Conservation (phyloP, 495 filamentous ascomycete genomes). For the Darksidea phi region DNA sequence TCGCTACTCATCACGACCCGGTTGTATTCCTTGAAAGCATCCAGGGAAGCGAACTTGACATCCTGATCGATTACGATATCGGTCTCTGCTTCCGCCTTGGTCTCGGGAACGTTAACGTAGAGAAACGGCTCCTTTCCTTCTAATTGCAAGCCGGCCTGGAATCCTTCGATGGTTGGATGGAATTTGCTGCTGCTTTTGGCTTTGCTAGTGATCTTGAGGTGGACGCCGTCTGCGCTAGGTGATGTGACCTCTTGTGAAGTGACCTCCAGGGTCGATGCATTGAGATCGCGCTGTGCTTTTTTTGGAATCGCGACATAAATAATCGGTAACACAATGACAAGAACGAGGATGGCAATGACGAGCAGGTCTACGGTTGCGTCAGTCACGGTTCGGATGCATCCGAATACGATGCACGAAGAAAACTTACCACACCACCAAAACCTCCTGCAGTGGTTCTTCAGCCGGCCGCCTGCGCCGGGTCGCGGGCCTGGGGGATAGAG, state of each 20-base stretch:
- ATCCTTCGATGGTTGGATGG: conserved; percentile 57
- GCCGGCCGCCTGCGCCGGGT: conserved; percentile 43
- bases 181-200: conserved; percentile 50
- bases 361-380: conserved; percentile 52
- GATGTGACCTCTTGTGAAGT: conserved; percentile 58
- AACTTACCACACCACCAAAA: conserved; percentile 65
- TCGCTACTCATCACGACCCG: conserved; percentile 56
- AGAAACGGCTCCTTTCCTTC: conserved; percentile 58
- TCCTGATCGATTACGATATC: conserved; percentile 55
- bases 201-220: conserved; percentile 53
- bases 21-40: conserved; percentile 59
- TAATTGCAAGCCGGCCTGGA: conserved; percentile 55
- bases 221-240: conserved; percentile 57
- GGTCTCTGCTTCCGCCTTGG: conserved; percentile 57
- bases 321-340: conserved; percentile 62
- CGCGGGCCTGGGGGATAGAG: conserved; percentile 36
- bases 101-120: conserved; percentile 54
- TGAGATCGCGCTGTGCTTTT: conserved; percentile 67
- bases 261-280: conserved; percentile 62
- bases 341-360: conserved; percentile 52
- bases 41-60: conserved; percentile 52
- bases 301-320: conserved; percentile 70
- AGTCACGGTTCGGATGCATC: not conserved
- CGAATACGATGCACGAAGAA: not conserved
- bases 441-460: conserved; percentile 52